These are phyloP conservation scores for Ruellia speciosa DNA, from an alignment of 305 asterid species.

Conservation along the genomic window DNA sequence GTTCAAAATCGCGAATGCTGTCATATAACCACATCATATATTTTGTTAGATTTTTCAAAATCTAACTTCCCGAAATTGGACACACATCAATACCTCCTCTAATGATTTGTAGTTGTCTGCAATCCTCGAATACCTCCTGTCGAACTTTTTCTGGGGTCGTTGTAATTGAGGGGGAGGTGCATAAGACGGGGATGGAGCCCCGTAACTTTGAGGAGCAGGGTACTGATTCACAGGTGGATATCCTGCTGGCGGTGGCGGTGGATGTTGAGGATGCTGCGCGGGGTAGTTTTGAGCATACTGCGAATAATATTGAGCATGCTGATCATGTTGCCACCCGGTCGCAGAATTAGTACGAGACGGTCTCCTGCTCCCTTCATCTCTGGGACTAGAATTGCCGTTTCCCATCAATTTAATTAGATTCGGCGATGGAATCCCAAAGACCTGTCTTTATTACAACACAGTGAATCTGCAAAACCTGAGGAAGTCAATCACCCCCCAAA, in stretches of 20 bases:
- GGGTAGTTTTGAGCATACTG: slow-evolving; percentile 50
- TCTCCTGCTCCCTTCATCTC: slow-evolving; percentile 37
- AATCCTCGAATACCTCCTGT: slow-evolving; percentile 74
- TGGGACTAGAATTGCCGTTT: slow-evolving; percentile 55
- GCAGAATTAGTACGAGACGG: slow-evolving; percentile 37
- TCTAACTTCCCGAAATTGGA: no score
- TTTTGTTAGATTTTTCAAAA: not conserved
- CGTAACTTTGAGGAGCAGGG: slow-evolving; percentile 29
- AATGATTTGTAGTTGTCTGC: slow-evolving; percentile 76
- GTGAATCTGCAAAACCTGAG: slow-evolving; percentile 17
- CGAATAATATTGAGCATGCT: slow-evolving; percentile 36
- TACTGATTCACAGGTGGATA: slow-evolving; percentile 33
- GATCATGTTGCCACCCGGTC: slow-evolving; percentile 40
- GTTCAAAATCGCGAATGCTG: not conserved
- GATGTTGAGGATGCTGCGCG: slow-evolving; percentile 30
- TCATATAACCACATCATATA: no score
- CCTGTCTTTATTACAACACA: slow-evolving; percentile 1
- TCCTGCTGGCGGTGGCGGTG: slow-evolving; percentile 30
- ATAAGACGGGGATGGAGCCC: slow-evolving; percentile 13
- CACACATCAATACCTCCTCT: slow-evolving; percentile 51
- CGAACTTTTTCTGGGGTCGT: slow-evolving; percentile 47
- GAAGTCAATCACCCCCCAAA: slow-evolving; percentile 15
- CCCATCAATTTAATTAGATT: slow-evolving; percentile 52
- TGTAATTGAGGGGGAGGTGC: slow-evolving; percentile 27
- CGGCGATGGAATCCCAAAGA: slow-evolving; percentile 1